Conservation (phyloP, 768 basidiomycete genomes). For the Leucocoprinus leucothites region DNA sequence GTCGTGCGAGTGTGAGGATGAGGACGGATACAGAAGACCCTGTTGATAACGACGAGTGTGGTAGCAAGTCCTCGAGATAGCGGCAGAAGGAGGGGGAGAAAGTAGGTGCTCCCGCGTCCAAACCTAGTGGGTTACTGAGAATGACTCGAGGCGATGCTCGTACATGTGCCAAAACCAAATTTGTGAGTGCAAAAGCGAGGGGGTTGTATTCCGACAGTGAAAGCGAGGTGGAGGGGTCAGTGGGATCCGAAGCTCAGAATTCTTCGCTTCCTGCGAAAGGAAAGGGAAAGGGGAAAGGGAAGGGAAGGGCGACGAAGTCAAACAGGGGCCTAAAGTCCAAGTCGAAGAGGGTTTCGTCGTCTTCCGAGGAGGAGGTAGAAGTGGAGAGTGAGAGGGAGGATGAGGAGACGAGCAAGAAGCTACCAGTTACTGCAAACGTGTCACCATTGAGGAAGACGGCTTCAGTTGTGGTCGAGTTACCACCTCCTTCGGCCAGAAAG, state of each 20-base stretch:
- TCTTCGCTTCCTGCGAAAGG: background rate
- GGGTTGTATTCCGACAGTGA: constrained; percentile 1
- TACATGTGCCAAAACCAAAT: constrained; percentile 22
- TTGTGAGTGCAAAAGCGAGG: constrained; percentile 8
- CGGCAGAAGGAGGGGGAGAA: constrained; percentile 7
- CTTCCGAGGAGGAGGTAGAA: background rate
- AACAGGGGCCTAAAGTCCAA: constrained; percentile 11
- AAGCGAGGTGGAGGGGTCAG: constrained; percentile 13
- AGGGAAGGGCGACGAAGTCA: background rate
- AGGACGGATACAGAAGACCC: background rate
- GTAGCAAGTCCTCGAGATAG: background rate
- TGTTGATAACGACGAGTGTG: constrained; percentile 3
- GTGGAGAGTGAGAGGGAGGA: constrained; percentile 1
- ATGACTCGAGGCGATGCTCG: constrained; percentile 24
- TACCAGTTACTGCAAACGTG: background rate
- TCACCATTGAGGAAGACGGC: background rate
- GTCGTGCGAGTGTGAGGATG: background rate
- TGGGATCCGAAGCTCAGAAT: constrained; percentile 1
- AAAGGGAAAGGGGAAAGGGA: constrained; percentile 12
- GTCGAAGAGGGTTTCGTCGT: background rate
- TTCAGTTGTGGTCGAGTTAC: background rate
- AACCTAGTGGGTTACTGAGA: constrained; percentile 15
- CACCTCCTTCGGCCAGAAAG: background rate
- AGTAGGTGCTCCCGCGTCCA: constrained; percentile 1
- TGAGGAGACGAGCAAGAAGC: background rate